Base-by-base conservation (phyloP, 2,329 filamentous ascomycete genomes). In the Xylariaceae sp. region DNA sequence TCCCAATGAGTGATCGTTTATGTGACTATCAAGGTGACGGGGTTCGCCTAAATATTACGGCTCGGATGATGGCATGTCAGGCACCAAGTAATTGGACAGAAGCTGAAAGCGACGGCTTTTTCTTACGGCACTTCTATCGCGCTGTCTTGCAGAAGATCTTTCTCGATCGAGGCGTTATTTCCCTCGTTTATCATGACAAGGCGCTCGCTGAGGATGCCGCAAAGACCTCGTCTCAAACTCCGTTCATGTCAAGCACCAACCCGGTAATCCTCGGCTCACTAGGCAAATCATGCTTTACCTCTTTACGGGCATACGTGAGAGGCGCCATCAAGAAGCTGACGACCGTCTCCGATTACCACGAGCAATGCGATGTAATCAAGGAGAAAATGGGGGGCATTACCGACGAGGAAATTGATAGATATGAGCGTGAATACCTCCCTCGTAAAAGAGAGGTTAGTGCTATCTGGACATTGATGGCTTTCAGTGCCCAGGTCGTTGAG, bases 61-160 rank as follows among this genome's bases (percentile, higher is more conserved):
- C 93, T 1, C 82, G 93, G 36, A 95, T 95, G 86, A 96, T 97
- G 92, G 92, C 92, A 3, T 91, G 94, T 40, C 93, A 98, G 69
- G 93, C 93, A 6, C 91, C 93, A 2, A 76, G 83, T 48, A 98
- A 98, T 70, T 98, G 93, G 93, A 86, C 86, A 2, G 72, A 75
- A 20, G 72, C 76, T 22, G 91, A 95, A 49, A 94, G 88, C 63
- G 85, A 90, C 41, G 76, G 74, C 6, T 98, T 97, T 70, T 97
- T 98, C 71, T 88, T 83, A 0, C 80, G 92, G 0, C 93, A 98
- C 65, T 95, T 93, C 67, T 98, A 86, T 71, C 86, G 93, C 36
- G 88, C 93, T 0, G 74, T 97, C 0, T 73, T 97, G 19, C 93
- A 98, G 65, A 86, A 86, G 48, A 85, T 98, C n/a, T 90, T 97